Conservation (phyloP, 352 stramenopile species). For the Phytophthora cryptogea region DNA sequence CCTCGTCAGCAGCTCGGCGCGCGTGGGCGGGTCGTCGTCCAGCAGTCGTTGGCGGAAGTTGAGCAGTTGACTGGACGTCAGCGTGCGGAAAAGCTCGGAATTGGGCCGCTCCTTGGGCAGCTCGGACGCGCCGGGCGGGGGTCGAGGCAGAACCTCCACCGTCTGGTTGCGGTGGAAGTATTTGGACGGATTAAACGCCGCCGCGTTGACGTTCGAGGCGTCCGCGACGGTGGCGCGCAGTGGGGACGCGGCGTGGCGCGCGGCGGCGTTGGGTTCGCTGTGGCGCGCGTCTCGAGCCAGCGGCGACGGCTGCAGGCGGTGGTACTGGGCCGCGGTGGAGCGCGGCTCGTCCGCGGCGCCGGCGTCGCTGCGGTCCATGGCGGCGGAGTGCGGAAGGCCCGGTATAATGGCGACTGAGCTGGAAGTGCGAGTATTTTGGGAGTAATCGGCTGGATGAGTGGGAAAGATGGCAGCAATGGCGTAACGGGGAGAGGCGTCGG, state of each 20-base stretch:
- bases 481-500: neutral
- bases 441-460: slow-evolving; percentile 13
- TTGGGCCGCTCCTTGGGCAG: slow-evolving; percentile 53
- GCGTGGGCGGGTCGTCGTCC: slow-evolving; percentile 43
- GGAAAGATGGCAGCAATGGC: slow-evolving; percentile 15
- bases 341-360: slow-evolving; percentile 18
- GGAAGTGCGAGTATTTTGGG: slow-evolving; percentile 5
- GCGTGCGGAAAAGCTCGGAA: slow-evolving; percentile 72
- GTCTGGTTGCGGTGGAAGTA: slow-evolving; percentile 81
- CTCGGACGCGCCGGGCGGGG: slow-evolving; percentile 16
- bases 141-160: slow-evolving; percentile 64
- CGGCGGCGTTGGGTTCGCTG: slow-evolving; percentile 15
- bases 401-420: slow-evolving; percentile 27
- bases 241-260: slow-evolving; percentile 1
- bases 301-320: slow-evolving; percentile 31
- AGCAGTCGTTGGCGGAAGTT: slow-evolving; percentile 60
- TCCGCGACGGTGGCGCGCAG: slow-evolving; percentile 18
- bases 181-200: slow-evolving; percentile 22
- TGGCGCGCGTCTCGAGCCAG: slow-evolving; percentile 6
- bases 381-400: neutral
- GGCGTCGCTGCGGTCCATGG: slow-evolving; percentile 30
- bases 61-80: slow-evolving; percentile 69
- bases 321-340: slow-evolving; percentile 28
- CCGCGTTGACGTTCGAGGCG: slow-evolving; percentile 3
- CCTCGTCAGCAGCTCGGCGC: slow-evolving; percentile 19